A percentile compares a stretch with the other conserved stretches of the same genome.
Evolutionary conservation across 352 stramenopile species (phyloP).

Genomic region (Phytophthora niederhauseri): DNA sequence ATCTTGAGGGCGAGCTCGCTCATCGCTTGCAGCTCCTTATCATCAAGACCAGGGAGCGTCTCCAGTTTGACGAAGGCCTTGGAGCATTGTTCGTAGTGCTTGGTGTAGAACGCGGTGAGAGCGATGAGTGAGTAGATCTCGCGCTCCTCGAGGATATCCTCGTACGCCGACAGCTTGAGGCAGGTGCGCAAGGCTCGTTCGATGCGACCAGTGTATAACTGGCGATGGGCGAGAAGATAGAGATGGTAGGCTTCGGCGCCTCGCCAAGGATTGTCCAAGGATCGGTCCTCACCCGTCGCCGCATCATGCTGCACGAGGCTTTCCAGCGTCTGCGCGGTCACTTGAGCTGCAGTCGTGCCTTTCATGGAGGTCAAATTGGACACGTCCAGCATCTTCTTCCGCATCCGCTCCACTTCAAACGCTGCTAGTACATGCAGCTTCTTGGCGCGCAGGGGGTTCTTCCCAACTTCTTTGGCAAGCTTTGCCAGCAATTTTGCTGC

Average conservation of each 20-base stretch:
- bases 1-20: slow-evolving; percentile 85
- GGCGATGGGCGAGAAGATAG: slow-evolving; percentile 92
- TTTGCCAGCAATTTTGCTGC: slow-evolving; percentile 91
- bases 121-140: slow-evolving; percentile 95
- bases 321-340: slow-evolving; percentile 92
- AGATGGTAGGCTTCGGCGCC: slow-evolving; percentile 95
- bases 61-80: slow-evolving; percentile 94
- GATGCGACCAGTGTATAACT: slow-evolving; percentile 89
- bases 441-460: slow-evolving; percentile 91
- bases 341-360: slow-evolving; percentile 70
- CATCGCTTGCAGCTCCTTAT: slow-evolving; percentile 67
- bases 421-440: slow-evolving; percentile 95
- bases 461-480: slow-evolving; percentile 81
- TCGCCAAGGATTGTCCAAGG: slow-evolving; percentile 94
- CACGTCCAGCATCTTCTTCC: slow-evolving; percentile 90
- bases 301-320: slow-evolving; percentile 91
- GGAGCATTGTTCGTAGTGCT: slow-evolving; percentile 92
- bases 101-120: slow-evolving; percentile 91
- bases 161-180: slow-evolving; percentile 89
- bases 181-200: slow-evolving; percentile 87
- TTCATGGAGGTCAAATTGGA: slow-evolving; percentile 63
- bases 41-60: slow-evolving; percentile 63
- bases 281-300: slow-evolving; percentile 78
- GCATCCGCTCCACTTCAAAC: slow-evolving; percentile 93
- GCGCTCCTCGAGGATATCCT: slow-evolving; percentile 92